Evolutionary conservation across 129 eudicot species (phyloP), one percentile per base, ranked within the genome.

Genomic region (Artemisia tridentata): DNA sequence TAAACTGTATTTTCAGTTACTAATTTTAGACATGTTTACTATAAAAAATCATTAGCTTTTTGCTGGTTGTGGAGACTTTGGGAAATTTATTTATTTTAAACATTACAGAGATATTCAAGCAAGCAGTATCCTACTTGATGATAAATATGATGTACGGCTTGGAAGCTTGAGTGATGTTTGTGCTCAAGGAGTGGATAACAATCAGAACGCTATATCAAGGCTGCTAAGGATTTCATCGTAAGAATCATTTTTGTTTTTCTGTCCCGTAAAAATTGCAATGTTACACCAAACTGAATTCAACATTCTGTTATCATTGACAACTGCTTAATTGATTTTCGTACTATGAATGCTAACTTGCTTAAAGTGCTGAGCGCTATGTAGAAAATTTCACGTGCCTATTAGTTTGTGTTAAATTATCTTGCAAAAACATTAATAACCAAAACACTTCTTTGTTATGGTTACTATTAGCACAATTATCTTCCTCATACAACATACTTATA

Each of bases 91-190:
- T 10, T 48, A 14, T 51, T 15, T 17, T 25, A 48, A 46, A 46
- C 48, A 71, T 52, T 70, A 65, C 65, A 90, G 97, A 73, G 90
- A 90, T 74, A 59, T 90, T 38, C 90, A 85, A 81, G 95, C 97
- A 17, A 87, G 89, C 84, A 90, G 97, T 72, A 87, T 90, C 72
- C 85, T 90, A 56, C 95, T 90, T 3, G 97, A 90, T 70, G 97
- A 90, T 72, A 90, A 87, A 72, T 90, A 80, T 74, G 97, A 90
- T 41, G 97, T 87, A 31, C 75, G 95, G n/a, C 86, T 90, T 17
- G 97, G 95, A 65, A 90, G 97, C 75, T 77, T 90, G 77, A 87
- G 91, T 72, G 85, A 90, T 46, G 85, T 81, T 68, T 79, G 86
- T 70, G 75, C 82, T 68, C 85, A 74, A 76, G 91, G 67, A 77